These are phyloP conservation scores for Laguncularia racemosa DNA, from an alignment of 345 rosid species.

Conservation along the genomic window DNA sequence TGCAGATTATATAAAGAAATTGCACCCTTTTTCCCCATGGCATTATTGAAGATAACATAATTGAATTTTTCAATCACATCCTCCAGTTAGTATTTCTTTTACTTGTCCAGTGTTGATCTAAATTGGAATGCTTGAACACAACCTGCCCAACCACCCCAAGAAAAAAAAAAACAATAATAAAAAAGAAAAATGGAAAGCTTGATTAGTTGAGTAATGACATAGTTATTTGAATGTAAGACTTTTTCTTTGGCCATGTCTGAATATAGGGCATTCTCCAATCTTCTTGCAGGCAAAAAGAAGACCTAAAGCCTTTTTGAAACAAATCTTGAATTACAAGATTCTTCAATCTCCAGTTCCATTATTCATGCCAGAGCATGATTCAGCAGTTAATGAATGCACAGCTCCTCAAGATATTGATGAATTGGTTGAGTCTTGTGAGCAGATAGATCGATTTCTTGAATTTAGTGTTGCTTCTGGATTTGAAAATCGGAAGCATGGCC, in stretches of 20 bases:
- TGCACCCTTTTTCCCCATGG: too few relatives aligned
- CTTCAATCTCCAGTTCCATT: constrained; percentile 47
- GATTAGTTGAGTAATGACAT: too few relatives aligned
- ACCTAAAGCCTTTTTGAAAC: constrained; percentile 43
- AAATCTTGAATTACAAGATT: constrained; percentile 35
- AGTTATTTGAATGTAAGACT: too few relatives aligned
- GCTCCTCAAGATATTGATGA: constrained; percentile 40
- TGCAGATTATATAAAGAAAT: too few relatives aligned
- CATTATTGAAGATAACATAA: too few relatives aligned
- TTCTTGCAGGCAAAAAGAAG: constrained; percentile 66
- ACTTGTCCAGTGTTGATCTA: too few relatives aligned
- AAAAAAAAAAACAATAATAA: too few relatives aligned
- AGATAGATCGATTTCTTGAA: constrained; percentile 73
- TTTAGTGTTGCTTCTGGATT: constrained; percentile 17
- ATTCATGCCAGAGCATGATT: constrained; percentile 25
- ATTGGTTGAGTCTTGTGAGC: constrained; percentile 52
- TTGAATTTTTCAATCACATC: too few relatives aligned
- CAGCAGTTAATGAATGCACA: constrained; percentile 15
- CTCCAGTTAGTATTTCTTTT: too few relatives aligned
- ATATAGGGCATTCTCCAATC: constrained; percentile 1
- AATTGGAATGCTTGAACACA: too few relatives aligned
- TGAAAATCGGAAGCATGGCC: constrained; percentile 7
- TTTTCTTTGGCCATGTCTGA: neutral
- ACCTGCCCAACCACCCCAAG: too few relatives aligned
- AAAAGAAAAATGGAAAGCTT: too few relatives aligned